Base-by-base conservation (phyloP, 2,329 filamentous ascomycete species). In the Exophiala viscosa region DNA sequence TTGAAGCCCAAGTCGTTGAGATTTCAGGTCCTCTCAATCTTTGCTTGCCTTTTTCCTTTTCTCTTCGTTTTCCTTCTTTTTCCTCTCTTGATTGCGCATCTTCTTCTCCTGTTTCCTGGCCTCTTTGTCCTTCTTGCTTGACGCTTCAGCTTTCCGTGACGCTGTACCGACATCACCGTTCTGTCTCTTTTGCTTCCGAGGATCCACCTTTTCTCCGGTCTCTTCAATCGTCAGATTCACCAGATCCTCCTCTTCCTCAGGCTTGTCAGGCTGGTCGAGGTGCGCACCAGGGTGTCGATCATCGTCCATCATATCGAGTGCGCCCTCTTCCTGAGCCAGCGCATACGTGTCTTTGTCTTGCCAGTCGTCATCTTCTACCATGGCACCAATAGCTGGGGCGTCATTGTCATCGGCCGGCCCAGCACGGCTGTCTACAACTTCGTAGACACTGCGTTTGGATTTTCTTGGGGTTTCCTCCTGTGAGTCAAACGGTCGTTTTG, bases 221-320 rank as follows among this genome's bases (percentile, higher is more conserved):
- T 60, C 70, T 38, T 69, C 68, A 45, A 60, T 62, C 7, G 69
- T 20, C 56, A 72, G n/a, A 57, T 58, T 10, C 32, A 69, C 13
- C 65, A 71, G 17, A 68, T 70, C 33, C 10, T 73, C 35, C 44
- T 64, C 6, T 71, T 71, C 50, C 58, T 66, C 3, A 23, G 68
- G 2, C 57, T 69, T 5, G 67, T 67, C 10, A 52, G 70, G 28
- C 14, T 69, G 3, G 60, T 68, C 7, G 70, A 74, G 58, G 57
- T 60, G 28, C n/a, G 52, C 55, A n/a, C 55, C 52, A 14, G 55
- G 52, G 42, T 55, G 47, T 5, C 52, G 31, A 13, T 57, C 54
- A 5, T 49, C 47, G 20, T 53, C 44, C 23, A 18, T 45, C n/a
- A 32, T 28, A 36, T 50, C 55, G 8, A 43, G 38, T n/a, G 41